Base-by-base conservation (phyloP, 2,329 filamentous ascomycete species). In the Zymoseptoria tritici region DNA sequence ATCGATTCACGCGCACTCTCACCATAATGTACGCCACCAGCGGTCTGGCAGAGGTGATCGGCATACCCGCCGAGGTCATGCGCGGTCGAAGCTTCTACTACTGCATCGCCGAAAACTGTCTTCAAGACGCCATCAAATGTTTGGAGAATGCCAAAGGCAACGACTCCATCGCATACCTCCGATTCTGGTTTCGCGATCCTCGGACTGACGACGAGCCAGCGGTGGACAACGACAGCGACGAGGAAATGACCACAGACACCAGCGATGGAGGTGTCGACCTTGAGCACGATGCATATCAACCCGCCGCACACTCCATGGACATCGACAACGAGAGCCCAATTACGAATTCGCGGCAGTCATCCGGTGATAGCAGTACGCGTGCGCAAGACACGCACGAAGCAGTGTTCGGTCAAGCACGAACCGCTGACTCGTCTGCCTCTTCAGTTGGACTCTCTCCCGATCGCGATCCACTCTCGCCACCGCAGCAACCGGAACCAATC, bases 11-110 rank as follows among this genome's bases (percentile, higher is more conserved):
- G 2, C 82, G 90, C 16, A 91, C 89, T 6, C 78, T 93, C 60
- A 88, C 87, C 21, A 85, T 95, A 70, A 91, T 96, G 88, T 95
- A 91, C 73, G 89, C 89, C 11, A 95, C 91, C 0, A 86, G 85
- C 67, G 87, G 89, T 1, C 81, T 95, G 24, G 77, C 84, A 20
- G 81, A 86, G n/a, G 87, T 96, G 58, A 81, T 95, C 21, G 90
- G 90, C 4, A 79, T 95, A 3, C 77, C 81, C 0, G 83, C 89
- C 3, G 82, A 86, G 22, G 81, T 88, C 57, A 82, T 95, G 63
- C 82, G 85, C 64, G 85, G 89, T 50, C 87, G 86, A 66, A 92
- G 89, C 71, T 95, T 96, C 72, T 96, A 95, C 72, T 89, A 91
- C 67, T 93, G 89, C 70, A 94, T 96, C 55, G 84, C 89, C 59